These are phyloP conservation scores for Pistacia atlantica DNA, from an alignment of 345 rosid genomes.

Conservation along the genomic window DNA sequence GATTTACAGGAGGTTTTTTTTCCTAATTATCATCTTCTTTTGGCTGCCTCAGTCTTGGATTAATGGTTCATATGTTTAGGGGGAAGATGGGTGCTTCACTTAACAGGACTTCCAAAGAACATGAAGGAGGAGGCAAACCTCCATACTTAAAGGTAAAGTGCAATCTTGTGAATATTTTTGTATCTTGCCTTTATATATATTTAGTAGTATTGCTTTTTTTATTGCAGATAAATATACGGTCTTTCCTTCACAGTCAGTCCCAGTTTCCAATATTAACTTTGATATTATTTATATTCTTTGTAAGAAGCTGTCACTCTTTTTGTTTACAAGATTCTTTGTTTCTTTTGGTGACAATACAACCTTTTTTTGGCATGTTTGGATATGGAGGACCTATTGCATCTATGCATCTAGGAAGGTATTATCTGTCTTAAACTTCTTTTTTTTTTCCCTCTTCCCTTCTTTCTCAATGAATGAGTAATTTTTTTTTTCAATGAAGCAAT, in stretches of 20 bases:
- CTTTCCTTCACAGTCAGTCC: not conserved
- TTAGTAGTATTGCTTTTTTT: not conserved
- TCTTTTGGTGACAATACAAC: slow-evolving; percentile 38
- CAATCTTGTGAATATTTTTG: not conserved
- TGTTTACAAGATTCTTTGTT: not conserved
- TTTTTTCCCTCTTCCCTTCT: not conserved
- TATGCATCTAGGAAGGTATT: slow-evolving; percentile 63
- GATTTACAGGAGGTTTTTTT: not conserved
- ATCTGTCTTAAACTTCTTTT: not conserved
- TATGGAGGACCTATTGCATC: slow-evolving; percentile 63
- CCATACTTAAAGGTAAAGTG: slow-evolving; percentile 65
- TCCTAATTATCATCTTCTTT: not conserved
- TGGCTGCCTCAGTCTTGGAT: not conserved
- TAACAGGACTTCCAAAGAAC: slow-evolving; percentile 48
- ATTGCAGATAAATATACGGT: not conserved
- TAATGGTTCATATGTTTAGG: slow-evolving; percentile 42
- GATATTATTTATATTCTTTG: not conserved
- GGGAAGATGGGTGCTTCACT: slow-evolving; percentile 81
- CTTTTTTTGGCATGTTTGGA: slow-evolving; percentile 67
- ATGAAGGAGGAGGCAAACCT: slow-evolving; percentile 62
- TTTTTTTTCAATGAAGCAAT: not conserved
- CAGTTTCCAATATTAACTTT: not conserved
- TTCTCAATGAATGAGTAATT: not conserved
- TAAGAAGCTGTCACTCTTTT: not conserved
- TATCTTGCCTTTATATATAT: not conserved